Base-by-base conservation (phyloP, 352 stramenopile species). In the Halophytophthora polymorphica region DNA sequence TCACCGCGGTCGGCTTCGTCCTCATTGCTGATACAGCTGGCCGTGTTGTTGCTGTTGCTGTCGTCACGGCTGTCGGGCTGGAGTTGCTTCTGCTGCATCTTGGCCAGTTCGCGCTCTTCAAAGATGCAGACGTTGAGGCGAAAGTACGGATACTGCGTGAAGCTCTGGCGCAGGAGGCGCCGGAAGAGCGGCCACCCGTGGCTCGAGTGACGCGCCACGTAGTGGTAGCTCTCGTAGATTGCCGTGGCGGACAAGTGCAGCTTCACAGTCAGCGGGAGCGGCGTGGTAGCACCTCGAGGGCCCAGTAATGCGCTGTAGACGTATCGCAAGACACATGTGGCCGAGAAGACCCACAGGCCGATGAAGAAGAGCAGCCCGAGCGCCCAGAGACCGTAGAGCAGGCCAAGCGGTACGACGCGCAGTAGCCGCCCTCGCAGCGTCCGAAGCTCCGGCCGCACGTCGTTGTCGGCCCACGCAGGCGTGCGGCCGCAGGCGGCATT, bases 101-200 rank as follows among this genome's bases (percentile, higher is more conserved):
- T 25, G 6, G 23, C 48, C 15, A 45, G 36, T n/a, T 52, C 42
- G 12, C 57, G 59, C 29, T 66, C 66, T 53, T 81, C 71, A 41
- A 81, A 77, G 28, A 81, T 60, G 17, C 56, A 71, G 1, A 59
- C 51, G 40, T 73, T 61, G 40, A 73, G 56, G n/a, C 65, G 68
- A 50, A 82, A 82, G 56, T 83, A 83, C 39, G 56, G 69, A 45
- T 68, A 73, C 14, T 66, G n/a, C 23, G 72, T 77, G 14, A 84
- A 40, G 10, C 61, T 49, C 22, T 62, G 58, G 36, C 79, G 67
- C 8, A 70, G 50, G 0, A 41, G n/a, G n/a, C 54, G 18, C n/a
- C 72, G 57, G 25, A 72, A 46, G 4, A 55, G 39, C 13, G 64
- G 62, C 68, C 71, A 79, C 34, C 56, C 35, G 33, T 60, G 51